Conservation (phyloP, 1,284 basidiomycete genomes). For the Pseudozyma sp. region DNA sequence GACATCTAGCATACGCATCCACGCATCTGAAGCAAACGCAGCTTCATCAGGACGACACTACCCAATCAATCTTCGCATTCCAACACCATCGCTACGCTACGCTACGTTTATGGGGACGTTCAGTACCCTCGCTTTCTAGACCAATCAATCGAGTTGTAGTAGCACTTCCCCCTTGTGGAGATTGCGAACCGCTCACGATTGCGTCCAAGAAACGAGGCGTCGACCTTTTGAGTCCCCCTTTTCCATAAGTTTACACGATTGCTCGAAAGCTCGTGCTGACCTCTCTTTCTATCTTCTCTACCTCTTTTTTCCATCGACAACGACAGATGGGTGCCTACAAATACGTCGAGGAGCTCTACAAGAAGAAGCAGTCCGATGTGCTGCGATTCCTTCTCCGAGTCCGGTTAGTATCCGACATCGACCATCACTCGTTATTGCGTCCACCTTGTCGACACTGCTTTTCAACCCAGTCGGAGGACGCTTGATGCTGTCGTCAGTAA, state of each 20-base stretch:
- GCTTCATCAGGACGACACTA: background rate
- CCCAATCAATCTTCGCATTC: too few relatives aligned
- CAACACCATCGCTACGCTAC: background rate
- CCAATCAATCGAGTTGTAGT: slow-evolving; percentile 40
- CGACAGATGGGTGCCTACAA: slow-evolving; percentile 79
- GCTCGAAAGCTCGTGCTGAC: slow-evolving; percentile 58
- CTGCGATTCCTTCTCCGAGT: slow-evolving; percentile 98
- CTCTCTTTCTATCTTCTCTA: slow-evolving; percentile 10
- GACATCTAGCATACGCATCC: background rate
- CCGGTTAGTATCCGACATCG: slow-evolving; percentile 74
- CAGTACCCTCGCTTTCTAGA: slow-evolving; percentile 28
- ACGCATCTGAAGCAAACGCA: slow-evolving; percentile 2
- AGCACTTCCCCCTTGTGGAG: slow-evolving; percentile 10
- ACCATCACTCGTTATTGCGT: slow-evolving; percentile 3
- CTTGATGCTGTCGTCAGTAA: too few relatives aligned
- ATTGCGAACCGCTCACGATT: slow-evolving; percentile 39
- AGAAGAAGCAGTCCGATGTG: slow-evolving; percentile 89
- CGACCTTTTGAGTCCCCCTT: slow-evolving; percentile 46
- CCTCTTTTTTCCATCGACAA: slow-evolving; percentile 1
- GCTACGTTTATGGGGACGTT: slow-evolving; percentile 39
- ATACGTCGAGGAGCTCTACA: slow-evolving; percentile 89
- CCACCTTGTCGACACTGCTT: background rate
- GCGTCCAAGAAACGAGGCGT: slow-evolving; percentile 28
- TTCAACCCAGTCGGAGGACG: too few relatives aligned
- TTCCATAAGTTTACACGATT: slow-evolving; percentile 34